Evolutionary conservation across 441 rosid species (phyloP).

Genomic region (Breynia disticha): DNA sequence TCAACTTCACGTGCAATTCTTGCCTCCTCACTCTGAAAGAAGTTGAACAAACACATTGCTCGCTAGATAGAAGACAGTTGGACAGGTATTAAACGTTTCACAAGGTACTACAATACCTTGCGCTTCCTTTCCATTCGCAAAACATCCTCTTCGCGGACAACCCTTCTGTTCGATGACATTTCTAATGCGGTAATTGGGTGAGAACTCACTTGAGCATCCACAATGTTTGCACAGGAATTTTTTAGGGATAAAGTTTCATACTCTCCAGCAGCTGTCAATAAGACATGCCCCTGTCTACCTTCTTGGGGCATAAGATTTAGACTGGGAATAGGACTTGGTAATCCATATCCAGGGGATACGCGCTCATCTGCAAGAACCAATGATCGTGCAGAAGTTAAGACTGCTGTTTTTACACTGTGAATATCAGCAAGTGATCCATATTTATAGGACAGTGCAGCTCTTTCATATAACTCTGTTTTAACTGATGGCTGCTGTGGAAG

Average conservation of each 20-base stretch:
- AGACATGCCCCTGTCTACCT: neutral
- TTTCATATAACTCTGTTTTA: conserved; percentile 45
- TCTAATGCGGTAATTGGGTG: conserved; percentile 35
- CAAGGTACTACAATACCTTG: conserved; percentile 32
- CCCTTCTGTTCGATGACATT: conserved; percentile 40
- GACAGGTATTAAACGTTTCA: too few relatives aligned
- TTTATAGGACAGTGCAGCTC: conserved; percentile 38
- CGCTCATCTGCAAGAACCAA: conserved; percentile 32
- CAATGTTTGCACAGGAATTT: conserved; percentile 22
- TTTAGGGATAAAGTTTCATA: neutral
- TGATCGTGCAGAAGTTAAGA: conserved; percentile 1
- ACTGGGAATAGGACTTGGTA: conserved; percentile 15
- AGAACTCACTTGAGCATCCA: conserved; percentile 31
- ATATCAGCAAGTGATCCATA: conserved; percentile 36
- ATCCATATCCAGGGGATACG: conserved; percentile 33
- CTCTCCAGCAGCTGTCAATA: neutral
- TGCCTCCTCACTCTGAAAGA: conserved; percentile 69
- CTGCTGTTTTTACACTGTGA: conserved; percentile 26
- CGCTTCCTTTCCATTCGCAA: conserved; percentile 56
- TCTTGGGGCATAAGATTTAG: conserved; percentile 1
- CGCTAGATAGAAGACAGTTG: too few relatives aligned
- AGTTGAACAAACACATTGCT: conserved; percentile 6
- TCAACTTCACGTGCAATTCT: conserved; percentile 79
- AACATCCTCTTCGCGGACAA: conserved; percentile 44
- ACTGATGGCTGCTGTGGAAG: conserved; percentile 78